Conservation (phyloP, 139 green algal species). For the Tetratostichococcus sp. region DNA sequence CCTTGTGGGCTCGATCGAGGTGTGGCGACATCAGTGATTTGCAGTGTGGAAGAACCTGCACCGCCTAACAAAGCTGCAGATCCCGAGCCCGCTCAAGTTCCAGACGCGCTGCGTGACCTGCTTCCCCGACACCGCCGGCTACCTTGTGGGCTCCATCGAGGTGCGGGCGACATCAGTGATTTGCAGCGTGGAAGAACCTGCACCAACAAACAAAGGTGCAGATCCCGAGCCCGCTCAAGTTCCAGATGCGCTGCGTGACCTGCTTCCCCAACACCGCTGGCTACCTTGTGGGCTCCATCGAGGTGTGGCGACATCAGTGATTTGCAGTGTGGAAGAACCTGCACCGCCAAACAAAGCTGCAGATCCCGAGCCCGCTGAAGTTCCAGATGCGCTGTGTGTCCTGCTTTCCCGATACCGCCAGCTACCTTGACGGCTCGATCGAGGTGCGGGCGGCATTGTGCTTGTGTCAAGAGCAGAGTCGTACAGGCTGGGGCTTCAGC, state of each 20-base stretch:
- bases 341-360: too few relatives aligned
- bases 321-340: too few relatives aligned
- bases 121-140: conserved; percentile 86
- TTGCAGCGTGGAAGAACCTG: too few relatives aligned
- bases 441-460: too few relatives aligned
- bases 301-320: too few relatives aligned
- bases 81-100: conserved; percentile 90
- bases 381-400: conserved; percentile 18
- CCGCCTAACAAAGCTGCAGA: too few relatives aligned
- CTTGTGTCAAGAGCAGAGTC: too few relatives aligned
- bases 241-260: conserved; percentile 86
- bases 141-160: conserved; percentile 79
- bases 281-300: conserved; percentile 76
- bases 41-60: too few relatives aligned
- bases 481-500: too few relatives aligned
- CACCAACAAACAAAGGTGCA: too few relatives aligned
- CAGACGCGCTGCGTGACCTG: conserved; percentile 85
- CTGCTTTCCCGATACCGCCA: conserved; percentile 83
- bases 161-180: conserved; percentile 85
- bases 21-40: conserved; percentile 81
- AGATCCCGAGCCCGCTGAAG: neutral
- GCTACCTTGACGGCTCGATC: conserved; percentile 89
- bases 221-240: conserved; percentile 92
- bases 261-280: conserved; percentile 82
- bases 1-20: conserved; percentile 79